Base-by-base conservation (phyloP, 257 asterid genomes). In the Haberlea rhodopensis region DNA sequence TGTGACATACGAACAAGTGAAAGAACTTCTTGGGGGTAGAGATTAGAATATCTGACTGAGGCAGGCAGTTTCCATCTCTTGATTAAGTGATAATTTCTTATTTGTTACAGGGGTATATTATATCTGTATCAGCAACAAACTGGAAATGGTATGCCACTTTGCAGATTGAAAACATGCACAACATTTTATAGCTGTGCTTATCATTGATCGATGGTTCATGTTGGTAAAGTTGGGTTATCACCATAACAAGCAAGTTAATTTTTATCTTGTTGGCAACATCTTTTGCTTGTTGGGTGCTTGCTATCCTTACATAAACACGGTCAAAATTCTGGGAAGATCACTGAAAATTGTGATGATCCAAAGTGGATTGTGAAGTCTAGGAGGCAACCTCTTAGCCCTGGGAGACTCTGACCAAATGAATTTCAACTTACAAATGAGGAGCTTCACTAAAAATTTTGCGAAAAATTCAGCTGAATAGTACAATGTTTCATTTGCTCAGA, bases 1-100 rank as follows among this genome's bases (percentile, higher is more conserved):
- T 58, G 96, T 88, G 88, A 73, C 91, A 0, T 86, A 86, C 51
- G 96, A 88, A 75, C 89, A 78, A 72, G 89, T 84, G 76, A 88
- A 85, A 69, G 89, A 80, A 66, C 67, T 82, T 27, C 91, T 86
- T n/a, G n/a, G 89, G 89, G 49, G 91, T 84, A 68, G 95, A 87
- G 70, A 73, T 87, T 81, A 85, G 79, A 56, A 85, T 87, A 75
- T 87, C 94, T 10, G 94, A 85, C 75, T 56, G 23, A 22, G 51
- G 28, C 26, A 59, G 49, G 28, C 45, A 20, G 61, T 55, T 65
- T 60, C 57, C 58, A 22, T 67, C 37, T 58, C 71, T n/a, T n/a
- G n/a, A 48, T 71, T 34, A 20, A 20, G 57, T 79, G 67, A 81
- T 34, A 34, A 57, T 64, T 52, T 71, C n/a, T n/a, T 59, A 74